Percentiles rank a stretch among this genome's conserved stretches.
Evolutionary conservation across 192 early-diverging fungal genomes (phyloP).

Genomic region (Linnemannia hyalina): DNA sequence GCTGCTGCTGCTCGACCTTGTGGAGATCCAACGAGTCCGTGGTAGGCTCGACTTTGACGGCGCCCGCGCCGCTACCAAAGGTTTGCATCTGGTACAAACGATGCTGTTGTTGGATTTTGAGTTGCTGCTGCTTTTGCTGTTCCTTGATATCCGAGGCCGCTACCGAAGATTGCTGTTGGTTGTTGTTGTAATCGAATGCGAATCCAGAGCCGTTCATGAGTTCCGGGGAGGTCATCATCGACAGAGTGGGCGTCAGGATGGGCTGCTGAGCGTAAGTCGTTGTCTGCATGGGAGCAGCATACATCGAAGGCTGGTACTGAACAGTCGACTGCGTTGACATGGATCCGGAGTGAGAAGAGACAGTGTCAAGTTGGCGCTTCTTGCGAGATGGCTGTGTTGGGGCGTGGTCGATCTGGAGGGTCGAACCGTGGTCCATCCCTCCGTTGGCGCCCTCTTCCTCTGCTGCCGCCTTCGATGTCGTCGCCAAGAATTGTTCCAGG

Average conservation of each 20-base stretch:
- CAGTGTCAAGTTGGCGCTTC: constrained; percentile 31
- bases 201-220: background rate
- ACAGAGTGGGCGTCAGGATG: constrained; percentile 31
- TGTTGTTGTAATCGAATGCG: constrained; percentile 14
- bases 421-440: background rate
- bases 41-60: constrained; percentile 34
- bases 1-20: constrained; percentile 38
- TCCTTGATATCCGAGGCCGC: constrained; percentile 30
- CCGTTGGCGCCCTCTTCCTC: constrained; percentile 24
- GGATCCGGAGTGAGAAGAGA: background rate
- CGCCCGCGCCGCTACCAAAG: constrained; percentile 27
- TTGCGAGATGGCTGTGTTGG: constrained; percentile 18
- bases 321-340: background rate
- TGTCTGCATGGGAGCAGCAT: background rate
- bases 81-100: constrained; percentile 51
- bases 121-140: constrained; percentile 51
- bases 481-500: constrained; percentile 46
- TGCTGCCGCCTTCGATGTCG: constrained; percentile 46
- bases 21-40: constrained; percentile 7
- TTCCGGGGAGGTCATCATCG: constrained; percentile 30
- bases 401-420: constrained; percentile 6
- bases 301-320: constrained; percentile 5
- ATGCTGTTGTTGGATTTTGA: constrained; percentile 53
- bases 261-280: constrained; percentile 8
- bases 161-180: constrained; percentile 5